phyloP scores from a whole-genome alignment of 2,329 filamentous ascomycete species.

The Didymella segeticola region DNA sequence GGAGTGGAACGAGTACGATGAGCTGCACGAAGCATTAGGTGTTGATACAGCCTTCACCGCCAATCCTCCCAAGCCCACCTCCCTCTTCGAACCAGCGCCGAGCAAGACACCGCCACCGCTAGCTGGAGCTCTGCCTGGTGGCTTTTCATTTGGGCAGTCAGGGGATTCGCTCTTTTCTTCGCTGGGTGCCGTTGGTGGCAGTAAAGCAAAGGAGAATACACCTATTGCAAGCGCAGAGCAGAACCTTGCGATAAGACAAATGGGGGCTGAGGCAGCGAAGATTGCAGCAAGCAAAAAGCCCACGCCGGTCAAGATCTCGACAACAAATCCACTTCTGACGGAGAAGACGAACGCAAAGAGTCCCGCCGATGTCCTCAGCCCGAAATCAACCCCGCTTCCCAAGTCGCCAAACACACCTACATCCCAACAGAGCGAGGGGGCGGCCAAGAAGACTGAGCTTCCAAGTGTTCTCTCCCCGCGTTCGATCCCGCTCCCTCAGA shows the following conservation, averaged over 20 bases:
- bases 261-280: constrained; percentile 47
- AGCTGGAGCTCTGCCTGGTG: constrained; percentile 14
- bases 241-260: constrained; percentile 46
- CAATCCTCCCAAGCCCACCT: constrained; percentile 40
- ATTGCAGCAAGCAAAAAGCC: constrained; percentile 47
- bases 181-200: not conserved
- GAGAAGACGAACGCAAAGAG: constrained; percentile 46
- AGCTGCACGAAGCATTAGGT: constrained; percentile 85
- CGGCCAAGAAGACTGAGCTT: constrained; percentile 6
- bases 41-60: constrained; percentile 39
- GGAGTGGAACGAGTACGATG: constrained; percentile 99
- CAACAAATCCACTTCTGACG: constrained; percentile 44
- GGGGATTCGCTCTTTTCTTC: constrained; percentile 11
- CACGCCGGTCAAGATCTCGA: constrained; percentile 40
- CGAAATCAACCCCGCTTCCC: constrained; percentile 15
- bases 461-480: constrained; percentile 31
- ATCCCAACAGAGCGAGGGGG: not conserved
- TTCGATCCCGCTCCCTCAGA: constrained; percentile 35
- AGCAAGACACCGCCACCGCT: constrained; percentile 18
- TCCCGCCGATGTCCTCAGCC: constrained; percentile 21
- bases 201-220: constrained; percentile 34
- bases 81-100: constrained; percentile 17
- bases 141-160: constrained; percentile 13
- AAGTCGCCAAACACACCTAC: constrained; percentile 16
- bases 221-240: constrained; percentile 36